Conservation (phyloP, 129 eudicot species). For the Dittrichia graveolens region DNA sequence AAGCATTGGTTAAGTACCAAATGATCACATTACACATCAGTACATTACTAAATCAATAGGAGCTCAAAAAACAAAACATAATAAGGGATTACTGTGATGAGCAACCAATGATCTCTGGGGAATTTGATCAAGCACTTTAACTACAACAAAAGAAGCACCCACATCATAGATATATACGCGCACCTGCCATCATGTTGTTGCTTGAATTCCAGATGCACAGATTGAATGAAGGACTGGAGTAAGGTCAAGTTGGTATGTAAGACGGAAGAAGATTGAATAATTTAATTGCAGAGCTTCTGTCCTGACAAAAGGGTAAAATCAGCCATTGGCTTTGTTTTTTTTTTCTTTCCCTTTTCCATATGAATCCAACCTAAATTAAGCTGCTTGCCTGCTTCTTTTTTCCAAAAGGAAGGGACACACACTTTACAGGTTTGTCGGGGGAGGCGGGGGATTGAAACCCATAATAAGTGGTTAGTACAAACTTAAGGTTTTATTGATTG, state of each 20-base stretch:
- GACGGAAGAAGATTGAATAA: constrained; percentile 7
- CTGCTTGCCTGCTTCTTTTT: too few species aligned
- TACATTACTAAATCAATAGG: not conserved
- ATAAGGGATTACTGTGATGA: not conserved
- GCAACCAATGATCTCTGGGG: constrained; percentile 18
- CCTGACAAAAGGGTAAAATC: constrained; percentile 12
- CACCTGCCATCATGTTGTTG: constrained; percentile 35
- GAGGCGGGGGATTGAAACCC: too few species aligned
- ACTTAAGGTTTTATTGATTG: too few species aligned
- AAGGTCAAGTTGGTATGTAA: not conserved
- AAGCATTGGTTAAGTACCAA: not conserved
- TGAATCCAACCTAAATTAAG: not conserved
- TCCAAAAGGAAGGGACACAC: too few species aligned
- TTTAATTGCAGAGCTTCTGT: constrained; percentile 3
- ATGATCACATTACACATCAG: not conserved
- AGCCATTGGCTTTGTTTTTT: constrained; percentile 1
- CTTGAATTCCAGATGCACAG: constrained; percentile 15
- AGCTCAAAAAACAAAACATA: not conserved
- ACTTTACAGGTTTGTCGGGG: too few species aligned
- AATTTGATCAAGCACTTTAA: constrained; percentile 30
- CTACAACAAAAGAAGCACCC: constrained; percentile 23
- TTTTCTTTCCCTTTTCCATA: not conserved
- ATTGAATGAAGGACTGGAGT: constrained; percentile 9
- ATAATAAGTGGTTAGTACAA: too few species aligned
- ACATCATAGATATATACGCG: not conserved